Conservation (phyloP, 2,329 filamentous ascomycete genomes). For the Orbilia blumenaviensis region DNA sequence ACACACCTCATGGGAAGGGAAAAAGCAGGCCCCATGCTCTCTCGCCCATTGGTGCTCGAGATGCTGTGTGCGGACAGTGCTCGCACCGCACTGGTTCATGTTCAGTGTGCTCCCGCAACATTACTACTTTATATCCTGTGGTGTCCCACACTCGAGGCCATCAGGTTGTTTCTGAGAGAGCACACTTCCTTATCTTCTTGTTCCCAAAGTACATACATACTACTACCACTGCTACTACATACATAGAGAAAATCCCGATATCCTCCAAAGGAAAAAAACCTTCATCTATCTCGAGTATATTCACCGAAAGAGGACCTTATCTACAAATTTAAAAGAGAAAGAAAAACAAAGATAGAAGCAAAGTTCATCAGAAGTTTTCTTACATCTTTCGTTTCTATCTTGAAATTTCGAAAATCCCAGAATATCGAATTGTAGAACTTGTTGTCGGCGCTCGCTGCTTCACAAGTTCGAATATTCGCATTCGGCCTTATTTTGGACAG, state of each 20-base stretch:
- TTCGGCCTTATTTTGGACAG: slow-evolving; percentile 30
- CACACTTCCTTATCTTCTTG: slow-evolving; percentile 43
- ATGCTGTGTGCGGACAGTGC: slow-evolving; percentile 31
- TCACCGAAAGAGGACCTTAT: slow-evolving; percentile 35
- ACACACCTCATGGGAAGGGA: slow-evolving; percentile 47
- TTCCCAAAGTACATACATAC: slow-evolving; percentile 35
- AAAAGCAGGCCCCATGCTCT: slow-evolving; percentile 40
- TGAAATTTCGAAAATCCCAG: slow-evolving; percentile 1
- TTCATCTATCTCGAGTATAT: slow-evolving; percentile 39
- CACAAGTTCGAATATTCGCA: slow-evolving; percentile 29
- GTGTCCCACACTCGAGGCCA: slow-evolving; percentile 42
- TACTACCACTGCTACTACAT: no score
- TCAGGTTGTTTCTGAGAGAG: slow-evolving; percentile 39
- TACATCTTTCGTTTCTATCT: background rate
- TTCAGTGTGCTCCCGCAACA: slow-evolving; percentile 45
- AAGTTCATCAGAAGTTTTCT: background rate
- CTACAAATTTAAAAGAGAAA: slow-evolving; percentile 3
- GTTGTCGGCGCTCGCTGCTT: background rate
- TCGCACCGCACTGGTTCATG: no score
- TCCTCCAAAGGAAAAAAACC: slow-evolving; percentile 21
- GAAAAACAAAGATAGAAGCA: slow-evolving; percentile 6
- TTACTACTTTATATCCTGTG: slow-evolving; percentile 42
- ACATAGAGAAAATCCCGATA: slow-evolving; percentile 25
- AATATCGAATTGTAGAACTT: slow-evolving; percentile 5
- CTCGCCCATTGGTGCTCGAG: slow-evolving; percentile 44